These are phyloP conservation scores for Colletotrichum truncatum DNA, from an alignment of 2,329 filamentous ascomycete species.

Conservation along the genomic window DNA sequence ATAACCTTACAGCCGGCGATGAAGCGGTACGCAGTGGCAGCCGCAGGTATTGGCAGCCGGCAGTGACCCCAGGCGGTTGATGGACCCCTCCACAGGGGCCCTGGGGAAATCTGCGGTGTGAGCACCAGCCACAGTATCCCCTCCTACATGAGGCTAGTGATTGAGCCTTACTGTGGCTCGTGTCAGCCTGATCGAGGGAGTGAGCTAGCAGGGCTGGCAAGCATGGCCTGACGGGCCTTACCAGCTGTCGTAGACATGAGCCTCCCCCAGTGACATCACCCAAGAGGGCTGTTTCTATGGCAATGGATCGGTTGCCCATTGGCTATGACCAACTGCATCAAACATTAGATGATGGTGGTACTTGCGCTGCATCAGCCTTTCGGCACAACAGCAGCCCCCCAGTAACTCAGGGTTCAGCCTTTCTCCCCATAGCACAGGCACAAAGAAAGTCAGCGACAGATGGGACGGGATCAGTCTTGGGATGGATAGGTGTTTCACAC, in stretches of 20 bases:
- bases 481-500: not conserved
- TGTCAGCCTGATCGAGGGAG: too few relatives aligned
- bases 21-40: not conserved
- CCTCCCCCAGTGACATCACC: conserved; percentile 25
- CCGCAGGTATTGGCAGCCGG: not conserved
- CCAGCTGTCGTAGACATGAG: not conserved
- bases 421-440: too few relatives aligned
- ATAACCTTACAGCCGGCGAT: not conserved
- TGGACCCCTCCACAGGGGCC: conserved; percentile 2
- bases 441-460: too few relatives aligned
- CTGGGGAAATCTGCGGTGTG: conserved; percentile 4
- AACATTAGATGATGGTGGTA: not conserved
- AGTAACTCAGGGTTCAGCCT: not conserved
- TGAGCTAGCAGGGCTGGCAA: too few relatives aligned
- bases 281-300: not conserved
- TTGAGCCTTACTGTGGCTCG: too few relatives aligned
- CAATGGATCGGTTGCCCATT: not conserved
- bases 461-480: not conserved
- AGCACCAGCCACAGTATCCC: too few relatives aligned
- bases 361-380: not conserved
- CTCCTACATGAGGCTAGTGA: too few relatives aligned
- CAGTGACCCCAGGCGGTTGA: not conserved
- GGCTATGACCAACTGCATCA: not conserved
- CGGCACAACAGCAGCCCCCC: not conserved
- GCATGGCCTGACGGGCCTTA: too few relatives aligned